Percentiles rank a stretch among this genome's conserved stretches.
phyloP scores from a whole-genome alignment of 768 basidiomycete genomes.

The Coprinopsis cinerea region DNA sequence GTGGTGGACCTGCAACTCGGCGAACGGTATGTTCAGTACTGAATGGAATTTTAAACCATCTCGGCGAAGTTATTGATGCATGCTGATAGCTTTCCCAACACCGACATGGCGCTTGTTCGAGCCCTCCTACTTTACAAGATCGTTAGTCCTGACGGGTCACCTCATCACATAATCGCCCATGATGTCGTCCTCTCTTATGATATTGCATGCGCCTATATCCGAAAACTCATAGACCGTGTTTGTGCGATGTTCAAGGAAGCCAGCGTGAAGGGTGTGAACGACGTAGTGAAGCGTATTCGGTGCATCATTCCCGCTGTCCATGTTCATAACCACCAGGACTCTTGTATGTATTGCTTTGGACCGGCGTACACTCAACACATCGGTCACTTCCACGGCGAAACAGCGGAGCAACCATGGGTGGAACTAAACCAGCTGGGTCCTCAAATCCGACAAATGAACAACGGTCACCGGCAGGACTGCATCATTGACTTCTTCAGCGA shows the following conservation, averaged over 20 bases:
- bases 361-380: slow-evolving; percentile 15
- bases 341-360: slow-evolving; percentile 19
- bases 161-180: background rate
- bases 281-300: too few relatives aligned
- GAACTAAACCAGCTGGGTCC: slow-evolving; percentile 18
- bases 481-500: slow-evolving; percentile 8
- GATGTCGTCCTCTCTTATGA: slow-evolving; percentile 19
- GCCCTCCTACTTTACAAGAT: too few relatives aligned
- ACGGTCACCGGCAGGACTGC: slow-evolving; percentile 23
- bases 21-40: slow-evolving; percentile 20
- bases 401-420: slow-evolving; percentile 22
- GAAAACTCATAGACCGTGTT: slow-evolving; percentile 16
- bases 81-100: slow-evolving; percentile 17
- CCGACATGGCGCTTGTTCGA: slow-evolving; percentile 17
- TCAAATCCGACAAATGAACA: slow-evolving; percentile 24
- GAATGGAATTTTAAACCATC: background rate
- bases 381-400: slow-evolving; percentile 26
- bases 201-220: slow-evolving; percentile 19
- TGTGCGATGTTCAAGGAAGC: slow-evolving; percentile 8
- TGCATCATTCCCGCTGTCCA: slow-evolving; percentile 21
- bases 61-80: background rate
- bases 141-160: background rate
- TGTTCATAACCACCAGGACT: slow-evolving; percentile 22
- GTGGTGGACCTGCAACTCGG: slow-evolving; percentile 23
- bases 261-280: slow-evolving; percentile 9